phyloP scores from a whole-genome alignment of 2,329 filamentous ascomycete genomes.

The Lithohypha guttulata region DNA sequence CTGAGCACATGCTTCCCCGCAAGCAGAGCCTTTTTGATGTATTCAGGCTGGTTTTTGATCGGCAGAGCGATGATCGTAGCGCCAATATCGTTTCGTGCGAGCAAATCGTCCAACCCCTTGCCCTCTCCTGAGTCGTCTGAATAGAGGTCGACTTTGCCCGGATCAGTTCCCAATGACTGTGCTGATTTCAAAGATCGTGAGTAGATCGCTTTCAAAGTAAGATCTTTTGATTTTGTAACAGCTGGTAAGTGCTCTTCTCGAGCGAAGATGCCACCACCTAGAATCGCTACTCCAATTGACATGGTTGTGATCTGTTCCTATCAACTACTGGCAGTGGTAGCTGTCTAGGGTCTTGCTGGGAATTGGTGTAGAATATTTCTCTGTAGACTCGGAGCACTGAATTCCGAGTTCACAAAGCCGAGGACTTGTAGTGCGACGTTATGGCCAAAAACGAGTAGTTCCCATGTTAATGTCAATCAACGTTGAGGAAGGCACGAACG shows the following conservation, averaged over 20 bases:
- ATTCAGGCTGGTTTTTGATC: constrained; percentile 42
- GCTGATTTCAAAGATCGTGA: constrained; percentile 48
- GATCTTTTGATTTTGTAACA: constrained; percentile 34
- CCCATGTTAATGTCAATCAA: no score
- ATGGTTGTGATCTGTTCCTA: no score
- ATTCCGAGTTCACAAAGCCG: no score
- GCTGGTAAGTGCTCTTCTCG: constrained; percentile 48
- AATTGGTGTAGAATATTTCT: no score
- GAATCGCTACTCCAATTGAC: constrained; percentile 40
- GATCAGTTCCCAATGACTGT: constrained; percentile 29
- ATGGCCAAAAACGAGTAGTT: no score
- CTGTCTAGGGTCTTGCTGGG: no score
- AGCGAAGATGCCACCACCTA: constrained; percentile 49
- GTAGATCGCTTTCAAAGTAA: constrained; percentile 47
- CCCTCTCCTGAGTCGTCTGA: constrained; percentile 42
- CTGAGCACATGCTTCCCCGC: constrained; percentile 47
- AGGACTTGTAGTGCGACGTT: no score
- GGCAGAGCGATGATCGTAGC: constrained; percentile 46
- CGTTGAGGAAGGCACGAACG: no score
- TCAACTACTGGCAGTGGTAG: no score
- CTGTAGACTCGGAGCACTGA: no score
- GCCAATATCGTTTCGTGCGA: constrained; percentile 38
- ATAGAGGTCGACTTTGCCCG: constrained; percentile 40
- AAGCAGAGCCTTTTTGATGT: constrained; percentile 38
- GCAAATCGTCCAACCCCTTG: constrained; percentile 36